Base-by-base conservation (phyloP, 2,329 filamentous ascomycete genomes). In the Diplodia seriata region DNA sequence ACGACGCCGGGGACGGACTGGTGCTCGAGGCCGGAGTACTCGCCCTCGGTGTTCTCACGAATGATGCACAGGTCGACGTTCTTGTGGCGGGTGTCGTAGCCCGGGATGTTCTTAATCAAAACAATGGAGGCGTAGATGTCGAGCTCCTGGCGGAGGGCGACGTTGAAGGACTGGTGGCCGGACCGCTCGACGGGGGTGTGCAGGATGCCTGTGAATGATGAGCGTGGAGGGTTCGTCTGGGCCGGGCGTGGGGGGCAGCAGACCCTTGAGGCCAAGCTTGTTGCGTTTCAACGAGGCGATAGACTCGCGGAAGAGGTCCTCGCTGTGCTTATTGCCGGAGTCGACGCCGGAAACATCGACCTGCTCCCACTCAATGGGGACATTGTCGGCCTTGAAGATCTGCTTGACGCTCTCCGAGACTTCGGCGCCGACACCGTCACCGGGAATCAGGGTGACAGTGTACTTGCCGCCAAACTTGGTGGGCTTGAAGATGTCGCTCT, bases 401-500 rank as follows among this genome's bases (percentile, higher is more conserved):
- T 94, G 96, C 90, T 97, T 97, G 81, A 99, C 94, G 71, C 93
- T 95, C 85, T 98, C 94, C 76, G 94, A 93, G 70, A 98, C 94
- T 85, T 99, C 95, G 81, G 93, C 92, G 82, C 95, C 95, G 80
- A 99, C 97, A 86, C 95, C 95, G 78, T 99, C 95, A 84, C 88
- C 95, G 81, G 95, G 95, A 81, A 99, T 98, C 78, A 99, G 87
- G 72, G 94, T 97, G 76, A 97, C 94, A 47, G 95, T 99, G 88
- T 98, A 99, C 86, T 98, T 99, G 85, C 94, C 93, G 81, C 95
- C 95, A 82, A 94, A 98, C 87, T 98, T 95, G 85, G 94, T 93
- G 75, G 94, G 94, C 88, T 97, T 97, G 89, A 98, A 97, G 83
- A 98, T 94, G 83, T 98, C 95, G 80, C 91, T 91, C 83, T 93